Base-by-base conservation (phyloP, 352 stramenopile genomes). In the Pythium periplocum region DNA sequence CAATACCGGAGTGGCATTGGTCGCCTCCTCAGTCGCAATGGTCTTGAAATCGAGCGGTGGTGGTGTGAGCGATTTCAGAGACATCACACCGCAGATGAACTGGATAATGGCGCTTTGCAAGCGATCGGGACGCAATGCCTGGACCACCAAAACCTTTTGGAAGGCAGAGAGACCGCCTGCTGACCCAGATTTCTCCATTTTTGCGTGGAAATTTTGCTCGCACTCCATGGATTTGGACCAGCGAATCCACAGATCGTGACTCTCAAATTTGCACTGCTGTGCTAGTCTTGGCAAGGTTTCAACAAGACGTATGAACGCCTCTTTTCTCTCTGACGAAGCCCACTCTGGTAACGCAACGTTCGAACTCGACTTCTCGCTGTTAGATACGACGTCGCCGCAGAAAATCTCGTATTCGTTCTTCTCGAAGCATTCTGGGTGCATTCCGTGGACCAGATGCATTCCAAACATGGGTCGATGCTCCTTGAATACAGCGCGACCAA, bases 391-490 rank as follows among this genome's bases (percentile, higher is more conserved):
- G 39, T 94, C 78, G 8, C 93, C 94, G 12, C 86, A 92, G 61
- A 98, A 98, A 34, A 96, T 83, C 52, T 94, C 87, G 68, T 94
- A 98, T 64, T 98, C 94, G 34, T 95, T 75, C 51, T 83, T 74
- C n/a, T 96, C 84, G 45, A 98, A 98, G 12, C 84, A 87, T 4
- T 98, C 83, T 1, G 69, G 64, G 48, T 97, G 87, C 86, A 98
- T 97, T 1, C 83, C 91, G 44, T 96, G 86, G 30, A 98, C 88
- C 10, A 98, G 55, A 40, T 98, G 94, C 55, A 98, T 69, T 0
- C 87, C 94, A 59, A 98, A 98, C 79, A 97, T 97, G 1, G 87
- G 78, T 0, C 93, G 75, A 48, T 98, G 87, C 45, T 91, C 87
- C 63, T 98, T 98, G 60, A 98, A 97, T 3, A 98, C 64, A 9